A percentile compares a stretch with the other conserved stretches of the same genome.
These are phyloP conservation scores for Trypanosoma grayi DNA, from an alignment of 208 protist species.

Conservation along the genomic window DNA sequence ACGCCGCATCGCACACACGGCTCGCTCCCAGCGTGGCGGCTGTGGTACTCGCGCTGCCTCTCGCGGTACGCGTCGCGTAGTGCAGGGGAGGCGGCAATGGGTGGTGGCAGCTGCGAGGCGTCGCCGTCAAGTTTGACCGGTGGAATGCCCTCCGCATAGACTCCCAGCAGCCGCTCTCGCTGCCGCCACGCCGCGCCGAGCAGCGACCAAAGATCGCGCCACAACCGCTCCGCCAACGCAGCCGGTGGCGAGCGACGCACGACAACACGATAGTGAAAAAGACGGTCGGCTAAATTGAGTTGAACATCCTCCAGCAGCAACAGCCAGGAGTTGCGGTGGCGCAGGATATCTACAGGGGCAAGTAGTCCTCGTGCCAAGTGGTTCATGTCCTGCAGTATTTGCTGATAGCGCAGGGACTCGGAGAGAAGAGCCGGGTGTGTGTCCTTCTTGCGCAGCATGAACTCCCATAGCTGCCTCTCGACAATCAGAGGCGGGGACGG, in stretches of 20 bases:
- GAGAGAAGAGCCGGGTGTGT: slow-evolving; percentile 29
- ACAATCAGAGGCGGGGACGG: slow-evolving; percentile 4
- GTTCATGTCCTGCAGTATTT: slow-evolving; percentile 50
- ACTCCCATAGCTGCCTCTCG: slow-evolving; percentile 35
- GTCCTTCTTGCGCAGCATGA: slow-evolving; percentile 16
- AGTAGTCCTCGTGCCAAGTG: slow-evolving; percentile 42
- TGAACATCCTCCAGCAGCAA: slow-evolving; percentile 59
- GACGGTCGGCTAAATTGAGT: slow-evolving; percentile 44
- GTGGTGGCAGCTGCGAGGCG: slow-evolving; percentile 3
- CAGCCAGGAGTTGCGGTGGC: slow-evolving; percentile 59
- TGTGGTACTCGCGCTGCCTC: background rate
- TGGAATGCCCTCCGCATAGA: slow-evolving; percentile 19
- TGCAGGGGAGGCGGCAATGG: background rate
- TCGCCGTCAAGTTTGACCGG: slow-evolving; percentile 7
- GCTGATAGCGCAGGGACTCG: slow-evolving; percentile 37
- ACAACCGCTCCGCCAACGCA: slow-evolving; percentile 34
- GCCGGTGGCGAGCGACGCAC: slow-evolving; percentile 24
- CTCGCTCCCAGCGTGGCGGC: background rate
- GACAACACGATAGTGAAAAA: slow-evolving; percentile 49
- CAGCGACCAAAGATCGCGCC: slow-evolving; percentile 52
- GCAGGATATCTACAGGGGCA: slow-evolving; percentile 51
- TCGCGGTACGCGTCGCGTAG: slow-evolving; percentile 9
- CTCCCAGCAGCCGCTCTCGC: slow-evolving; percentile 54
- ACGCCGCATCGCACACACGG: background rate
- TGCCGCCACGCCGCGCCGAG: slow-evolving; percentile 73